phyloP scores from a whole-genome alignment of 2,329 filamentous ascomycete species.

The Cladobotryum mycophilum region DNA sequence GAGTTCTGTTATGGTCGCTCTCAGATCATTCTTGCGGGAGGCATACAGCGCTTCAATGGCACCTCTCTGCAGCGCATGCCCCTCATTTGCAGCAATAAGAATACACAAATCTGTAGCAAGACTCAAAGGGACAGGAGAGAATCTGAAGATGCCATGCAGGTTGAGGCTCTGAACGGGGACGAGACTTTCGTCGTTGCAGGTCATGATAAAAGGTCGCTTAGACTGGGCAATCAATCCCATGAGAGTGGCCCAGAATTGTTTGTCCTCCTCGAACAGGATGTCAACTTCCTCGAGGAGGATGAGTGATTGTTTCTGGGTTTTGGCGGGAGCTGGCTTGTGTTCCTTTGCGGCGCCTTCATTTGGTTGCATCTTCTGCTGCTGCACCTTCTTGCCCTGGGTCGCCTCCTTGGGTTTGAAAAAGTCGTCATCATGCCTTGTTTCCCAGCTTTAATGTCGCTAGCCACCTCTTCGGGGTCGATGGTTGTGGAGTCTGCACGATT shows the following conservation, averaged over 20 bases:
- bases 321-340: constrained; percentile 28
- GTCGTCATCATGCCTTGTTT: constrained; percentile 73
- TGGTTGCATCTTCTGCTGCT: constrained; percentile 19
- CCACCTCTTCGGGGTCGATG: constrained; percentile 22
- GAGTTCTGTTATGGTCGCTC: constrained; percentile 75
- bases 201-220: constrained; percentile 88
- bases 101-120: constrained; percentile 75
- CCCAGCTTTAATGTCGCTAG: constrained; percentile 55
- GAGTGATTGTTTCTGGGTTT: constrained; percentile 80
- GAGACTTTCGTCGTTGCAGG: constrained; percentile 86
- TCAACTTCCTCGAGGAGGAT: constrained; percentile 94
- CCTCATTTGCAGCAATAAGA: constrained; percentile 79
- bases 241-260: constrained; percentile 86
- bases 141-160: constrained; percentile 80
- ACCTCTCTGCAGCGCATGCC: constrained; percentile 65
- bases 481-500: constrained; percentile 31
- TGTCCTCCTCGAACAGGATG: constrained; percentile 89
- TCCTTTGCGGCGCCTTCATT: constrained; percentile 17
- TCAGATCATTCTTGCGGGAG: constrained; percentile 64
- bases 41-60: constrained; percentile 66
- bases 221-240: constrained; percentile 73
- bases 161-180: constrained; percentile 67
- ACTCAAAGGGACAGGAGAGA: constrained; percentile 58
- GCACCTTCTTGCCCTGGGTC: constrained; percentile 19
- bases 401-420: constrained; percentile 63